phyloP scores from a whole-genome alignment of 768 basidiomycete species.

The Podaxis sp. region DNA sequence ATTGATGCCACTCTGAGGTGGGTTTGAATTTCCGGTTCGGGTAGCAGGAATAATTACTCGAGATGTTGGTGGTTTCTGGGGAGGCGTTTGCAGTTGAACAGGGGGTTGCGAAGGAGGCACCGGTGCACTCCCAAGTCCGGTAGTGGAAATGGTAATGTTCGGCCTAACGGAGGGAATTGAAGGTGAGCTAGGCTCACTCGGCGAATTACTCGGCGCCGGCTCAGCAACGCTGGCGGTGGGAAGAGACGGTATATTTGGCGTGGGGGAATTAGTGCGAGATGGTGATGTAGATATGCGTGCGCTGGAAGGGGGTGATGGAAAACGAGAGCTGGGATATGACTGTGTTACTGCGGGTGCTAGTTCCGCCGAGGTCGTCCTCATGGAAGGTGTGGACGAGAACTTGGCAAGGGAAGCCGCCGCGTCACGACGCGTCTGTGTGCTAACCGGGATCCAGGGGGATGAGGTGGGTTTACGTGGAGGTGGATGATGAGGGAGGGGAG shows the following conservation, averaged over 20 bases:
- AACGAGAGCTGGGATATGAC: neutral
- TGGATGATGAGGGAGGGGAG: slow-evolving; percentile 5
- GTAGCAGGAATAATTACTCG: neutral
- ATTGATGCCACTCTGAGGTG: slow-evolving; percentile 1
- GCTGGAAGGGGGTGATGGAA: slow-evolving; percentile 1
- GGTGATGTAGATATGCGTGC: neutral
- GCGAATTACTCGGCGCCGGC: slow-evolving; percentile 9
- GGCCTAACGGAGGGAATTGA: neutral
- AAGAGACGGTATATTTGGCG: slow-evolving; percentile 6
- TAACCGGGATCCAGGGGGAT: neutral
- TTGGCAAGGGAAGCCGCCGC: neutral
- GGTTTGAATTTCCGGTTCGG: neutral
- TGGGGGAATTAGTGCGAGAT: neutral
- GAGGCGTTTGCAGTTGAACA: neutral
- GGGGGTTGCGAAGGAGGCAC: neutral
- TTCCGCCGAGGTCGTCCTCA: neutral
- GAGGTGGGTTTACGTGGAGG: neutral
- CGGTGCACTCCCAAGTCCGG: neutral
- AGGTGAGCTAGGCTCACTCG: neutral
- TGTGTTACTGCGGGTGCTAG: neutral
- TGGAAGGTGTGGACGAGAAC: neutral
- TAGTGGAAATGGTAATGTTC: neutral
- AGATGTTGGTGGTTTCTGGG: neutral
- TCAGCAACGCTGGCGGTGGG: neutral
- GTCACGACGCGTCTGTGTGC: neutral